Evolutionary conservation across 2,329 filamentous ascomycete species (phyloP), one percentile per base, ranked within the genome.

Genomic region (Phaeosphaeriaceae sp.): DNA sequence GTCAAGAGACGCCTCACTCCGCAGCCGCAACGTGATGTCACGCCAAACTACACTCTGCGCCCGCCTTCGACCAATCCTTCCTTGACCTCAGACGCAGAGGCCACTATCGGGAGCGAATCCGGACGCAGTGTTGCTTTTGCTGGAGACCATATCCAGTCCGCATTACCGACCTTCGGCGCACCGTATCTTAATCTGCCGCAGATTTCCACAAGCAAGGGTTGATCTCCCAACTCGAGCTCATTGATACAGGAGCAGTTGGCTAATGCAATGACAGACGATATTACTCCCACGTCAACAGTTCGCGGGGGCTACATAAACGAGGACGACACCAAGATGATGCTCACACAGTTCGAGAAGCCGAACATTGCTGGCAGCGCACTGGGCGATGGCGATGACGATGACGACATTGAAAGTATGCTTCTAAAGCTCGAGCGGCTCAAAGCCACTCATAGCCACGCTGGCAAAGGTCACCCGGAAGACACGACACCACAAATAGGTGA

Each of bases 1-100:
- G 19, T 61, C 10, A 47, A 44, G 40, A 26, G 42, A 40, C 50
- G 42, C 24, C 55, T 13, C 15, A 52, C 43, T 11, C 35, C 15
- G 22, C 48, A 52, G 47, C 48, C 52, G 24, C 40, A 32, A 24
- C 21, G 24, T 32, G 21, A 13, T 13, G 19, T n/a, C 24, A 24
- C 24, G 5, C 24, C 23, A 17, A 19, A 19, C 21, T 17, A 2
- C 17, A 32, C 2, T 32, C n/a, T 13, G 3, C 15, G 17, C 19
- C n/a, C 21, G 21, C 28, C 21, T 26, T 19, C 28, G 15, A 42
- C 30, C 13, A 51, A 40, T 24, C 19, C 49, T 15, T 51, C 32
- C 5, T 24, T 51, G 28, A 52, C 49, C 9, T 52, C 49, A n/a
- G 49, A 52, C 35, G 32, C 49, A 4, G 32, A 52, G 15, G 30